Evolutionary conservation across 202 grass and related monocot genomes (phyloP).

Genomic region (Schoenoplectus tabernaemontani): DNA sequence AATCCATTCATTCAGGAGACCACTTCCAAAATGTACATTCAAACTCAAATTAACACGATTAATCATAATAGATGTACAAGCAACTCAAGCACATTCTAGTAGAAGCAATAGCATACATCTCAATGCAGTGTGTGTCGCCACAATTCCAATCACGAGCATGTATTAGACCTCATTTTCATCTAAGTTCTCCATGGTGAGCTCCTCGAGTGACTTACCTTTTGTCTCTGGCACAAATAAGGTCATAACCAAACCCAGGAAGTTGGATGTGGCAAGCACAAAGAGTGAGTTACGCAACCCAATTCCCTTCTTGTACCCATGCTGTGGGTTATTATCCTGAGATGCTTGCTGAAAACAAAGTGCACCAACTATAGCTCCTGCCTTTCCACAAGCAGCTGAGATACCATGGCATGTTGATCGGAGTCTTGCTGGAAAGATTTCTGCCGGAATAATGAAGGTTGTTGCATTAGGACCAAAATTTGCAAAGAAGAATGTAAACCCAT

Average conservation of each 20-base stretch:
- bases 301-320: conserved; percentile 9
- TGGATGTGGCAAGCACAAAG: conserved; percentile 2
- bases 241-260: conserved; percentile 19
- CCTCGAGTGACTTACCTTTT: conserved; percentile 15
- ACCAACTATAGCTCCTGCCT: conserved; percentile 58
- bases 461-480: conserved; percentile 78
- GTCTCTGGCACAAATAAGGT: conserved; percentile 22
- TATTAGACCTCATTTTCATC: conserved; percentile 12
- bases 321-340: conserved; percentile 21
- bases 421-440: conserved; percentile 71
- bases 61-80: background rate
- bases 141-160: background rate
- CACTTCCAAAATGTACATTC: background rate
- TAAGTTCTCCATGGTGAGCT: background rate
- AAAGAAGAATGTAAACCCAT: conserved; percentile 85
- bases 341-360: conserved; percentile 59
- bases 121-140: background rate
- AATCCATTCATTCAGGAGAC: background rate
- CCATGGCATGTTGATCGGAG: conserved; percentile 77
- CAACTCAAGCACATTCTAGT: background rate
- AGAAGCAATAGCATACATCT: background rate
- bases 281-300: conserved; percentile 25
- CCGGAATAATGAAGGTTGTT: conserved; percentile 81
- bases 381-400: conserved; percentile 54
- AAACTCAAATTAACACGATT: background rate